Conservation (phyloP, 202 grass and related monocot genomes). For the Tripidium arundinaceum region DNA sequence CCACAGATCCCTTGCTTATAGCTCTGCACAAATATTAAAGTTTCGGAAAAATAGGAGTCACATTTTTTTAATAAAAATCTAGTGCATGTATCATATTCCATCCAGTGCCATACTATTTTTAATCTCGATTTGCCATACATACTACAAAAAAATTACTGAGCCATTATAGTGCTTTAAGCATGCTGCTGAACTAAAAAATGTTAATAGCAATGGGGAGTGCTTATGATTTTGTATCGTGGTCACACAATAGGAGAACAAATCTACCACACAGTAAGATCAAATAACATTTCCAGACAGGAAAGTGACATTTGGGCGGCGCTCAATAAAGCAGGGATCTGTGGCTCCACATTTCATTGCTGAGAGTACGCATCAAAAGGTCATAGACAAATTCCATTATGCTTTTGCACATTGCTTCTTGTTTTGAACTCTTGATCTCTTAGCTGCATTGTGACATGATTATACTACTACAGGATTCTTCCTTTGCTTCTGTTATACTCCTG, state of each 20-base stretch:
- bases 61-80: background rate
- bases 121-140: background rate
- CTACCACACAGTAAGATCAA: background rate
- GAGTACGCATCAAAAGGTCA: conserved; percentile 81
- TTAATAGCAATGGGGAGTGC: background rate
- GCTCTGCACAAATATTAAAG: conserved; percentile 40
- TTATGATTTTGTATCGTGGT: background rate
- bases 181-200: background rate
- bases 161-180: background rate
- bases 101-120: background rate
- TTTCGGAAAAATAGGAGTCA: background rate
- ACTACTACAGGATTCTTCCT: background rate
- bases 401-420: background rate
- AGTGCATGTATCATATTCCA: background rate
- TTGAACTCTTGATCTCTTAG: background rate
- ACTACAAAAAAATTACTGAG: background rate
- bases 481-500: conserved; percentile 7
- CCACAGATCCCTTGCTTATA: conserved; percentile 57
- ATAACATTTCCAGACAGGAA: background rate
- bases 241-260: background rate
- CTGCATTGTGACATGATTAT: background rate
- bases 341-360: conserved; percentile 49
- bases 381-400: conserved; percentile 11
- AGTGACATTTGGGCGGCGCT: background rate
- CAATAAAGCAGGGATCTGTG: conserved; percentile 17